Percentiles rank a stretch among this genome's conserved stretches.
These are phyloP conservation scores for Malus domestica DNA, from an alignment of 306 rosid species.

Conservation along the genomic window DNA sequence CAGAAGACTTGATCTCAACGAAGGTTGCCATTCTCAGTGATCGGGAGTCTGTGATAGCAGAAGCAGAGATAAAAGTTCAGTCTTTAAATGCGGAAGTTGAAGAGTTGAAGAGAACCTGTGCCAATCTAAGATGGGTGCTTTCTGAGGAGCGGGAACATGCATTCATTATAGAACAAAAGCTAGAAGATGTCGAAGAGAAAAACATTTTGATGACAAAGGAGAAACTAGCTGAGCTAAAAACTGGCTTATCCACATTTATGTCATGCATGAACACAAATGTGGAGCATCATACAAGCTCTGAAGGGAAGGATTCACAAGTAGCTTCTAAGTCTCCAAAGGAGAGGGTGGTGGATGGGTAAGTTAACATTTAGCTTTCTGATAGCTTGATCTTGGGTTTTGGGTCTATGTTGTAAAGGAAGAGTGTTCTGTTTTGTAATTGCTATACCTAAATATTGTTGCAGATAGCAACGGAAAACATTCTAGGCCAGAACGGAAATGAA, in stretches of 20 bases:
- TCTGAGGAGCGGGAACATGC: slow-evolving; percentile 49
- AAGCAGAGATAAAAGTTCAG: slow-evolving; percentile 38
- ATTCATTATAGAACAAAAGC: slow-evolving; percentile 45
- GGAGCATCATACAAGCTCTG: slow-evolving; percentile 34
- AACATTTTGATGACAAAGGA: slow-evolving; percentile 59
- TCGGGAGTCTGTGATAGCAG: slow-evolving; percentile 42
- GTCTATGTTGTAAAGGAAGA: slow-evolving; percentile 25
- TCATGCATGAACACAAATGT: slow-evolving; percentile 59
- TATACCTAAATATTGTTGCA: slow-evolving; percentile 50
- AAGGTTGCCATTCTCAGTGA: slow-evolving; percentile 48
- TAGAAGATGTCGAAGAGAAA: slow-evolving; percentile 50
- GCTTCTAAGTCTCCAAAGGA: slow-evolving; percentile 26
- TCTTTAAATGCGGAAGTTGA: slow-evolving; percentile 28
- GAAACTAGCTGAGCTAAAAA: slow-evolving; percentile 59
- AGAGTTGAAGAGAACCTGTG: slow-evolving; percentile 43
- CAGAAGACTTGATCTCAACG: slow-evolving; percentile 35
- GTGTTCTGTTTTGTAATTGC: slow-evolving; percentile 27
- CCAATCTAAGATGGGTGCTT: slow-evolving; percentile 44
- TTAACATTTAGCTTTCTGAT: slow-evolving; percentile 30
- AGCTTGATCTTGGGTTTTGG: slow-evolving; percentile 19
- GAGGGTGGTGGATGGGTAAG: slow-evolving; percentile 58
- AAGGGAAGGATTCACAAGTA: slow-evolving; percentile 31
- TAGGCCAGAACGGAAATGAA: slow-evolving; percentile 17
- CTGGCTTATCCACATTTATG: slow-evolving; percentile 62
- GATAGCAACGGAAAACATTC: slow-evolving; percentile 39